Evolutionary conservation across 1,284 basidiomycete genomes (phyloP), one percentile per base, ranked within the genome.

Genomic region (Salmacisia buchloeana): DNA sequence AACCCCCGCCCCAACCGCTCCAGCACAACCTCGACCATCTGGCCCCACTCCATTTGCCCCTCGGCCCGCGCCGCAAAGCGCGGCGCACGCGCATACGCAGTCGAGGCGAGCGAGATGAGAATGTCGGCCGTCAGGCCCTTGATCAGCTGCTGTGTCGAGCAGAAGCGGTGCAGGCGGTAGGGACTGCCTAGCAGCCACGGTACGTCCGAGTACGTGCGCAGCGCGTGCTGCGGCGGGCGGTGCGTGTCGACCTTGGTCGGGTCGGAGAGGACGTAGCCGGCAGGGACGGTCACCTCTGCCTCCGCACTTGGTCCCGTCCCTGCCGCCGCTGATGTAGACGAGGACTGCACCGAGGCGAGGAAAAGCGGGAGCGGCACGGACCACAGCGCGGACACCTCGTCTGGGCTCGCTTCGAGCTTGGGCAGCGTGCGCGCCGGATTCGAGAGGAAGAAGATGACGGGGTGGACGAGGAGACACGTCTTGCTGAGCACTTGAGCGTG

Each of bases 111-210:
- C 9, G 49, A 57, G 45, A 72, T 69, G 34, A 70, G 57, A 31
- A 69, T 69, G 57, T 72, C 71, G 2, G 71, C 66, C 0, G 69
- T 72, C 1, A 72, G 31, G 10, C 71, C 71, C 35, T 72, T 72
- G 60, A 72, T 63, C 10, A 72, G 63, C 38, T 72, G 67, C 7
- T 63, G 62, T 5, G 31, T 38, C 15, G 59, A 60, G 12, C 71
- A 35, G 61, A 72, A 72, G 0, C 71, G 43, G 35, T 72, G 71
- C 4, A 72, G 58, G 5, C 71, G 60, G 33, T 72, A 72, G 0
- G 27, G 57, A 0, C 38, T 27, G 21, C 63, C 62, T 3, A 39
- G 36, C 15, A 72, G 45, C 69, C 69, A 72, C 27, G 71, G 71
- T 7, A 72, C 62, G 35, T 72, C 71, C 0, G 65, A 69, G 56